Evolutionary conservation across 371 early-diverging fungal genomes (phyloP).

Genomic region (Mucor sp.): DNA sequence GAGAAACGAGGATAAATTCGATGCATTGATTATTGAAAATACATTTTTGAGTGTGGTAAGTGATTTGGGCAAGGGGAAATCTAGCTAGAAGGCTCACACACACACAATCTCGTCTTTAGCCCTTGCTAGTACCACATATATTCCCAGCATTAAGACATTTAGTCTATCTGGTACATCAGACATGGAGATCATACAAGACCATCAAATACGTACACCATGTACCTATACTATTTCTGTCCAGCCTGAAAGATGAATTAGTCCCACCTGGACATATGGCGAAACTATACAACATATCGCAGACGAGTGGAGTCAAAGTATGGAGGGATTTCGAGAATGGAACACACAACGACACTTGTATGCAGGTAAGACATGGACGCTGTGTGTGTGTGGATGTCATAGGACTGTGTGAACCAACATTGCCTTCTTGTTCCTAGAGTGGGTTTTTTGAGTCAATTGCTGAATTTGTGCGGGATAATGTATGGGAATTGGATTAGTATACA

Average conservation of each 20-base stretch:
- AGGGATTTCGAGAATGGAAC: constrained; percentile 79
- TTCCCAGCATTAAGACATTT: constrained; percentile 74
- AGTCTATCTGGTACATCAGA: constrained; percentile 84
- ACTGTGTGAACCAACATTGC: not conserved
- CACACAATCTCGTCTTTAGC: constrained; percentile 40
- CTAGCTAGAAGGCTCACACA: not conserved
- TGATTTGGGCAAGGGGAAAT: not conserved
- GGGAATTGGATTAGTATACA: constrained; percentile 24
- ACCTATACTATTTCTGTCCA: constrained; percentile 86
- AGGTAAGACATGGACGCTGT: constrained; percentile 24
- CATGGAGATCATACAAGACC: constrained; percentile 83
- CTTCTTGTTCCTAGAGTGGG: constrained; percentile 55
- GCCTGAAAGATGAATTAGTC: constrained; percentile 83
- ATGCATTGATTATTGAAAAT: constrained; percentile 91
- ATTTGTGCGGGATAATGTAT: constrained; percentile 40
- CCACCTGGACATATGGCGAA: constrained; percentile 87
- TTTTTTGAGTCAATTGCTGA: constrained; percentile 80
- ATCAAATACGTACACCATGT: constrained; percentile 67
- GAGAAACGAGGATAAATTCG: constrained; percentile 71
- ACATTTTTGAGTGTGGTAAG: constrained; percentile 89
- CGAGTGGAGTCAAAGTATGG: constrained; percentile 57
- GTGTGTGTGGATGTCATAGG: not conserved
- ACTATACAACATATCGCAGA: constrained; percentile 63
- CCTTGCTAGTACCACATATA: constrained; percentile 84
- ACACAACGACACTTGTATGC: constrained; percentile 91